phyloP scores from a whole-genome alignment of 208 protist genomes.

The Crithidia sp. region DNA sequence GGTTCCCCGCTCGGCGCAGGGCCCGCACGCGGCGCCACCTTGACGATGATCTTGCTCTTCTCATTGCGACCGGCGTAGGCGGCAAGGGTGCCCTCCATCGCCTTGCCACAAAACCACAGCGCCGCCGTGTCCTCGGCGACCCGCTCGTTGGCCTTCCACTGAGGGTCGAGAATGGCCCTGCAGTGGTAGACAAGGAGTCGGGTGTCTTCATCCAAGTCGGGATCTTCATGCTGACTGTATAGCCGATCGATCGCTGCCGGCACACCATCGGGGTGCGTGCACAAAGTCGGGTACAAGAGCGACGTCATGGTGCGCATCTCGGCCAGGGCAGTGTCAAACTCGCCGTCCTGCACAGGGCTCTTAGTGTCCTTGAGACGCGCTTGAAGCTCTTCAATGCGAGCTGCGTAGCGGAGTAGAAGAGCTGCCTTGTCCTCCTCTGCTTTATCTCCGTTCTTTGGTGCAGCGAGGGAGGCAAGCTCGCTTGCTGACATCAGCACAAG shows the following conservation, averaged over 20 bases:
- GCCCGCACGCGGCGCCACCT: conserved; percentile 58
- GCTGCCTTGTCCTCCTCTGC: neutral
- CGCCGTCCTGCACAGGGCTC: conserved; percentile 29
- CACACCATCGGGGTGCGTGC: conserved; percentile 33
- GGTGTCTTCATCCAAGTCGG: conserved; percentile 73
- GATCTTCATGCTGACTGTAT: conserved; percentile 64
- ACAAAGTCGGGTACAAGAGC: conserved; percentile 54
- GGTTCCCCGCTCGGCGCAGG: conserved; percentile 73
- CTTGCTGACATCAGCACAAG: conserved; percentile 70
- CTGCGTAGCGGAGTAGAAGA: conserved; percentile 20
- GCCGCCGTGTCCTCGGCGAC: conserved; percentile 44
- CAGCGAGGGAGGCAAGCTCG: conserved; percentile 45
- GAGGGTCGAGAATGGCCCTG: conserved; percentile 69
- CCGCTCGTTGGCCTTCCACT: conserved; percentile 66
- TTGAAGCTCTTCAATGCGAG: conserved; percentile 34
- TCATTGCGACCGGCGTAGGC: conserved; percentile 70
- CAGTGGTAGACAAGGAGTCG: conserved; percentile 85
- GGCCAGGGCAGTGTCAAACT: conserved; percentile 46
- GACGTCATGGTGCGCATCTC: conserved; percentile 49
- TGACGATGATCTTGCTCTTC: conserved; percentile 77
- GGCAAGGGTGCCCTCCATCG: conserved; percentile 54
- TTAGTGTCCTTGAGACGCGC: conserved; percentile 53
- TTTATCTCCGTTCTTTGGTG: neutral
- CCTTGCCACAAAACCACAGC: conserved; percentile 84
- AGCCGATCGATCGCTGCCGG: conserved; percentile 52